These are phyloP conservation scores for Ogataea ramenticola DNA, from an alignment of 805 yeast species.

Conservation along the genomic window DNA sequence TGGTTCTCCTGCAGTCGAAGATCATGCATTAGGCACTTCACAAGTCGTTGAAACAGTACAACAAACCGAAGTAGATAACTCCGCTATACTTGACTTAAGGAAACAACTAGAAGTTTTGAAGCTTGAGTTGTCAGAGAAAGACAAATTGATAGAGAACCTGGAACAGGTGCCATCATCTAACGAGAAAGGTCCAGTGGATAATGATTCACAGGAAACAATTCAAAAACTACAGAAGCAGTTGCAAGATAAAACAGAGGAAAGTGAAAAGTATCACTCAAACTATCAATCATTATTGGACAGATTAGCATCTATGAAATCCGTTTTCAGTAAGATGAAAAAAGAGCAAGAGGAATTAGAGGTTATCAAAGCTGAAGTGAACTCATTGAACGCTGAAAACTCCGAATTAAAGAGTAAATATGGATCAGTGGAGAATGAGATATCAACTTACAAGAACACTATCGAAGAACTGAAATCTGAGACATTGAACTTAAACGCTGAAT, in stretches of 20 bases:
- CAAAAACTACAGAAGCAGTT: conserved; percentile 22
- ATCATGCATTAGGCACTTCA: too few species aligned
- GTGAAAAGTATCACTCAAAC: conserved; percentile 49
- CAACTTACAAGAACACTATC: conserved; percentile 15
- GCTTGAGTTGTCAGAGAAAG: too few species aligned
- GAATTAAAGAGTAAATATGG: conserved; percentile 24
- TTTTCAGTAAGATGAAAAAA: conserved; percentile 68
- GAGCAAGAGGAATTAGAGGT: conserved; percentile 55
- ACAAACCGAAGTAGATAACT: too few species aligned
- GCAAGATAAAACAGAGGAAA: conserved; percentile 36
- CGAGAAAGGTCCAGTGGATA: neutral
- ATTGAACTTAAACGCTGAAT: too few species aligned
- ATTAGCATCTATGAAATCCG: conserved; percentile 64
- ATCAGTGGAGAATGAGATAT: conserved; percentile 17
- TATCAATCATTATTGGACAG: conserved; percentile 57
- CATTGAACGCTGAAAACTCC: conserved; percentile 28
- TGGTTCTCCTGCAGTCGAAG: too few species aligned
- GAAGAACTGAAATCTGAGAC: conserved; percentile 25
- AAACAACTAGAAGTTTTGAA: too few species aligned
- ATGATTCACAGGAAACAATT: neutral
- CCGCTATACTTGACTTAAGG: too few species aligned
- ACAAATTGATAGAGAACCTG: too few species aligned
- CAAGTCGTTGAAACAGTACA: too few species aligned
- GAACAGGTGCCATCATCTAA: too few species aligned
- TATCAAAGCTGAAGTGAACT: conserved; percentile 38